Evolutionary conservation across 345 rosid genomes (phyloP), one percentile per base, ranked within the genome.

Genomic region (Salix brachista): DNA sequence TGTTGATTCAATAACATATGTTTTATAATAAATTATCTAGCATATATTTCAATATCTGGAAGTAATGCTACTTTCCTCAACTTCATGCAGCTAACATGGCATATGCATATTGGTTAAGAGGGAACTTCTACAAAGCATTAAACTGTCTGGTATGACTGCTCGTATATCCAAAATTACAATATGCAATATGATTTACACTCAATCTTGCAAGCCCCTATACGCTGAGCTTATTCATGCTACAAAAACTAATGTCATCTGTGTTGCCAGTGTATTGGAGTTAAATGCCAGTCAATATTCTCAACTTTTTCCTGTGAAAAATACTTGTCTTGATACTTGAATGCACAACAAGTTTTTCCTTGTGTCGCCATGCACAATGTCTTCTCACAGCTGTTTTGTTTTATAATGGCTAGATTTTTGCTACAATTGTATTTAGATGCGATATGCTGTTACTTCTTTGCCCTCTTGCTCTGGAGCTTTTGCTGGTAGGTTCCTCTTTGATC

Each of bases 391-490:
- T 67, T 67, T 11, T 74, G 5, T 71, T 83, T 48, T 75, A 76
- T 71, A 36, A 54, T 84, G 48, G 71, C 70, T 89, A 96, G 99
- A 84, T 91, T 85, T 90, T 90, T 75, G 84, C 90, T 39, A 86
- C 96, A 67, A 52, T 86, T 18, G 81, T 89, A 82, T 93, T 96
- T 78, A 90, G 99, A 92, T 96, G 98, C 76, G 97, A 93, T 83
- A 82, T 83, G 67, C 73, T 96, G 84, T 84, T 96, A 74, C 96
- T 96, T 77, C 90, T 93, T 78, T 76, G 88, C 75, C 96, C 99
- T 74, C 81, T 96, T 77, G 96, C 91, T 79, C 77, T 93, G 80
- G 89, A 83, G 82, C 84, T 96, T 84, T 81, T 96, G 82, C 82
- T 96, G 94, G 99, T 95, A 85, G 77, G 89, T 78, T 80, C 76